Evolutionary conservation across 148 eudicot species (phyloP).

Genomic region (Chenopodium suecicum): DNA sequence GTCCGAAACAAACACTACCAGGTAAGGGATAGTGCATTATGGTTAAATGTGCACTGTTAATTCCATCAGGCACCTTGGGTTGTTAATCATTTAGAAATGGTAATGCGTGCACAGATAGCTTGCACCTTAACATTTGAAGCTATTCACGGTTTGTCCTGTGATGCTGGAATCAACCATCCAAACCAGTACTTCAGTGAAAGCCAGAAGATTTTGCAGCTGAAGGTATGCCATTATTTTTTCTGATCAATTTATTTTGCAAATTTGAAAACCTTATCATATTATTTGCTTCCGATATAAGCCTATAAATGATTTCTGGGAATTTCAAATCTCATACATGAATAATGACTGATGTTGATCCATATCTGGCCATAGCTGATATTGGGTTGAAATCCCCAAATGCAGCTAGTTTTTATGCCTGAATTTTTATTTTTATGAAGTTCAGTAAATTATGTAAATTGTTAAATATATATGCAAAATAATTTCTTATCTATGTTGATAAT

Average conservation of each 20-base stretch:
- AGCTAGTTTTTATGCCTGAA: too few relatives aligned
- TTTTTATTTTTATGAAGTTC: too few relatives aligned
- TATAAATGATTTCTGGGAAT: background rate
- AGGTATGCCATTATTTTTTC: constrained; percentile 33
- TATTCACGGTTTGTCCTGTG: constrained; percentile 66
- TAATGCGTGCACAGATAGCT: constrained; percentile 59
- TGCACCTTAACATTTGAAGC: constrained; percentile 96
- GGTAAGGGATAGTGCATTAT: constrained; percentile 34
- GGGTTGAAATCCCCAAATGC: too few relatives aligned
- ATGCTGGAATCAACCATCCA: constrained; percentile 91
- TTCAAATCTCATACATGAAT: background rate
- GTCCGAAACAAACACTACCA: constrained; percentile 73
- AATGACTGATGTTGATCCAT: too few relatives aligned
- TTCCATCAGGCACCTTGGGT: background rate
- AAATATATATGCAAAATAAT: too few relatives aligned
- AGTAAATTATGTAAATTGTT: too few relatives aligned
- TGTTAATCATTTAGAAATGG: constrained; percentile 4
- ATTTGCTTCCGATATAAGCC: background rate
- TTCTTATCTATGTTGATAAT: too few relatives aligned
- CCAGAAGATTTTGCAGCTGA: constrained; percentile 53
- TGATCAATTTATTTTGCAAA: background rate
- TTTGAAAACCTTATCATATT: background rate
- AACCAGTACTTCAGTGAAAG: constrained; percentile 85
- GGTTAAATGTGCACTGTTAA: background rate
- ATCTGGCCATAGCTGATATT: too few relatives aligned